A percentile compares a stretch with the other conserved stretches of the same genome.
Conservation (phyloP, 768 basidiomycete species). For the Russula sp. region DNA sequence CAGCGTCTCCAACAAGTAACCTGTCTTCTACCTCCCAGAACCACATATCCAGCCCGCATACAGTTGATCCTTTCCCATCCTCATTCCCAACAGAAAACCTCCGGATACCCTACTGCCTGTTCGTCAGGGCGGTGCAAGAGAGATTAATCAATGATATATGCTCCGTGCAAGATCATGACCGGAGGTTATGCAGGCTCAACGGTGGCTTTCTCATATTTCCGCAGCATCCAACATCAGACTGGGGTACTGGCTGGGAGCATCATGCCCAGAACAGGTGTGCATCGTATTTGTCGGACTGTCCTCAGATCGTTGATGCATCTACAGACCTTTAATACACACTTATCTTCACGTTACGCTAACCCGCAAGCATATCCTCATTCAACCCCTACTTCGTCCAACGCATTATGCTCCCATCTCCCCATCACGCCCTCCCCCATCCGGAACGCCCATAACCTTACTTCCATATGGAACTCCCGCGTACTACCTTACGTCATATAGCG, state of each 20-base stretch:
- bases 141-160: conserved; percentile 48
- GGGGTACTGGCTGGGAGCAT: conserved; percentile 62
- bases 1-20: conserved; percentile 35
- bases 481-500: conserved; percentile 63
- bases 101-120: conserved; percentile 37
- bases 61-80: conserved; percentile 19
- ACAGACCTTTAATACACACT: conserved; percentile 55
- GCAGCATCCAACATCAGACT: conserved; percentile 42
- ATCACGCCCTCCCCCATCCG: conserved; percentile 43
- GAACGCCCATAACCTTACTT: conserved; percentile 63
- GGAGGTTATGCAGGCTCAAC: conserved; percentile 46
- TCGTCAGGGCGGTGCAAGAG: conserved; percentile 59
- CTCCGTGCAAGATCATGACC: conserved; percentile 22
- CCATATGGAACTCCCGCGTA: conserved; percentile 71
- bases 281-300: conserved; percentile 6
- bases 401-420: conserved; percentile 47
- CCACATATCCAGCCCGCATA: conserved; percentile 21
- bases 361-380: conserved; percentile 50
- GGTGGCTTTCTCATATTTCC: conserved; percentile 60
- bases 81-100: conserved; percentile 43
- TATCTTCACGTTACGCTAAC: conserved; percentile 28
- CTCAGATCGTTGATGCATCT: conserved; percentile 18
- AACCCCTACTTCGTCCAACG: conserved; percentile 53
- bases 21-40: conserved; percentile 35
- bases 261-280: conserved; percentile 43